Evolutionary conservation across 495 filamentous ascomycete species (phyloP).

Genomic region (Talaromyces wortmannii): DNA sequence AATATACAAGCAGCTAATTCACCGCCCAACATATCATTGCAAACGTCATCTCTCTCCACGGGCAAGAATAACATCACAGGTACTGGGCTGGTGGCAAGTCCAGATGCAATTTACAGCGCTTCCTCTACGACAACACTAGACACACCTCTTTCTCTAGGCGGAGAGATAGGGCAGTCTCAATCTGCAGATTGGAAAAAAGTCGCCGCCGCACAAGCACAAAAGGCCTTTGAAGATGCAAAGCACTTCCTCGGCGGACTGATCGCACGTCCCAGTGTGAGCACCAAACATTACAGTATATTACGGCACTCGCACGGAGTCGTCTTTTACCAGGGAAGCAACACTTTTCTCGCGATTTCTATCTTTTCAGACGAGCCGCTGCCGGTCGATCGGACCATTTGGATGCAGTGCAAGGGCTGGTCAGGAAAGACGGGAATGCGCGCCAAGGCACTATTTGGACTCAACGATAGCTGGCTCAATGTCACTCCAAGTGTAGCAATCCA

Average conservation of each 20-base stretch:
- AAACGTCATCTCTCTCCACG: neutral
- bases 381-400: conserved; percentile 51
- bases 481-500: conserved; percentile 46
- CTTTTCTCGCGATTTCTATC: conserved; percentile 53
- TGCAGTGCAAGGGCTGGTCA: conserved; percentile 60
- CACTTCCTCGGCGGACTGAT: conserved; percentile 60
- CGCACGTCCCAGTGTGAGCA: conserved; percentile 54
- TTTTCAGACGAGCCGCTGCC: conserved; percentile 54
- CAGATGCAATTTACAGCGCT: neutral
- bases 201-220: conserved; percentile 11
- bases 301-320: conserved; percentile 57
- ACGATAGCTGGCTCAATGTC: conserved; percentile 56
- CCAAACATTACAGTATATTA: conserved; percentile 59
- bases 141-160: neutral
- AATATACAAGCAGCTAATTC: neutral
- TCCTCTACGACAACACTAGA: neutral
- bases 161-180: neutral
- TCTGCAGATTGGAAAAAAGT: conserved; percentile 4
- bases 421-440: conserved; percentile 63
- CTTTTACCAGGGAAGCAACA: conserved; percentile 56
- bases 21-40: neutral
- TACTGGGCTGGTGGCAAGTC: neutral
- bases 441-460: conserved; percentile 49
- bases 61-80: neutral
- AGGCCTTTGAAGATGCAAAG: conserved; percentile 47